Evolutionary conservation across 768 basidiomycete species (phyloP), one percentile per base, ranked within the genome.

Genomic region (Boletus edulis): DNA sequence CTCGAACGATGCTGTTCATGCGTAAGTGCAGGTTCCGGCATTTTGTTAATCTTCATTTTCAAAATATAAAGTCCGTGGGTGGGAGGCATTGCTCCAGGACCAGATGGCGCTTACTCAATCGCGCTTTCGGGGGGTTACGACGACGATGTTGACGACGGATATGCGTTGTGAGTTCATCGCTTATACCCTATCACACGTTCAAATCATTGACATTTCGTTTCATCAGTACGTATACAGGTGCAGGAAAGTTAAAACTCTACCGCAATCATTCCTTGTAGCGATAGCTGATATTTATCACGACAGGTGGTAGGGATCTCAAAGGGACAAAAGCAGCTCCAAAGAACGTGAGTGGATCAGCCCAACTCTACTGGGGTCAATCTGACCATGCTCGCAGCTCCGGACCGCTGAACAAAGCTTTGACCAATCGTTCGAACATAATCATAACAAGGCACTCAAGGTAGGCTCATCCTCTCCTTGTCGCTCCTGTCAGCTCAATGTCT

Each of bases 71-170:
- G 90, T 3, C 92, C 93, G 0, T 84, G 81, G 76, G 93, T 96
- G 7, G 88, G 82, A 35, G 94, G 94, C 0, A 95, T 97, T 42
- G 76, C 31, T 70, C 62, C 71, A 14, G 78, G 86, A 3, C 72
- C 73, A 0, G 57, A 85, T 6, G 94, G 94, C 3, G 89, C 91
- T 3, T 90, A 87, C 60, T 93, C 90, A 41, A 81, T 97, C 14
- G 93, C 89, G 3, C 80, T 96, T 4, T 93, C 90, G 39, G 94
- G 94, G 12, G 94, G 91, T 2, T 94, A 94, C 54, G 87, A 89
- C 32, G 91, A 93, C 51, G 91, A 93, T 60, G 80, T 93, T 17
- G 91, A 94, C 58, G 67, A 84, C 15, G 91, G 91, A 51, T 86
- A 91, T 57, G 87, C 79, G 13, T 93, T 93, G 90, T 91, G 64